phyloP scores from a whole-genome alignment of 306 rosid species.

The Gleditsia sinensis region DNA sequence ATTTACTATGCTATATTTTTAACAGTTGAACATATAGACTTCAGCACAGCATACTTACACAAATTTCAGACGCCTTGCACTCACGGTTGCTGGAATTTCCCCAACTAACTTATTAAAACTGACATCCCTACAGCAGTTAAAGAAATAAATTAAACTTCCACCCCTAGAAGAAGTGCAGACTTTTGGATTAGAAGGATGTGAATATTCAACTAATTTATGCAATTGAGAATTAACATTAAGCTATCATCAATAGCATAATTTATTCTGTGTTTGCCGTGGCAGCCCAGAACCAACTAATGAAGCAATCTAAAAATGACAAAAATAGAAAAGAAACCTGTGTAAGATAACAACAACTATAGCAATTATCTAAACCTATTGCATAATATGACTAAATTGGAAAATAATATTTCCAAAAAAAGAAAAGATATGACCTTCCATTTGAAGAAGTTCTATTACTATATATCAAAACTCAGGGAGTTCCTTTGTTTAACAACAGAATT shows the following conservation, averaged over 20 bases:
- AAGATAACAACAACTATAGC: not conserved
- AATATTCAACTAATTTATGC: not conserved
- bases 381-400: not conserved
- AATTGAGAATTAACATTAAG: conserved; percentile 3
- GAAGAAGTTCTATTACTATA: not conserved
- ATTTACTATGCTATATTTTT: conserved; percentile 9
- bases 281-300: conserved; percentile 14
- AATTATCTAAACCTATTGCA: not conserved
- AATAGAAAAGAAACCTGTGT: not conserved
- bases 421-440: not conserved
- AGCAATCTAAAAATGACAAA: conserved; percentile 1
- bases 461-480: not conserved
- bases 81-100: conserved; percentile 54
- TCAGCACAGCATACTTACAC: conserved; percentile 57
- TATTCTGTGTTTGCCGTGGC: not conserved
- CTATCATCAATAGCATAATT: not conserved
- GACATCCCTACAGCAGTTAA: conserved; percentile 64
- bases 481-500: not conserved
- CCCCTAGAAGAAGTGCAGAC: not conserved
- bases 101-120: conserved; percentile 86
- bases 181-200: conserved; percentile 3
- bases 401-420: not conserved
- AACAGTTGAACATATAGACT: conserved; percentile 26
- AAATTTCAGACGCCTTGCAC: conserved; percentile 46
- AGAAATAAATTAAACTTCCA: conserved; percentile 26